A percentile compares a stretch with the other conserved stretches of the same genome.
phyloP scores from a whole-genome alignment of 139 green algal genomes.

The Zygnema cylindricum region DNA sequence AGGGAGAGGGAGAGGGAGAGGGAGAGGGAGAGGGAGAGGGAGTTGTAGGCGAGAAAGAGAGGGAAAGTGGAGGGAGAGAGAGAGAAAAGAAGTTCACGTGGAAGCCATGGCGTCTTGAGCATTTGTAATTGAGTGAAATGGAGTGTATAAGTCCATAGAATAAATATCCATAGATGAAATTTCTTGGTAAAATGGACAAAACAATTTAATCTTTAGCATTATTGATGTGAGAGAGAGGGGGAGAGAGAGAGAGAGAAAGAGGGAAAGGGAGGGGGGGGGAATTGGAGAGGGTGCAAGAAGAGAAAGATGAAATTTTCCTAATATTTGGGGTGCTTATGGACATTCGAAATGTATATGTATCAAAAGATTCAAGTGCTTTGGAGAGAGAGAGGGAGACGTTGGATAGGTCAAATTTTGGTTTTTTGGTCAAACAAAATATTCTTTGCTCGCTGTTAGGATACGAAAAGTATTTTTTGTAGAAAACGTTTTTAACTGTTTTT shows the following conservation, averaged over 20 bases:
- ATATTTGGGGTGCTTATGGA: too few species aligned
- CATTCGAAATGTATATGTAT: too few species aligned
- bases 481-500: too few species aligned
- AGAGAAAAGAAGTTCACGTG: not conserved
- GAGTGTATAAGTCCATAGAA: too few species aligned
- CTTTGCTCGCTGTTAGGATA: too few species aligned
- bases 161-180: not conserved
- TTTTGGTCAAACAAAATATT: too few species aligned
- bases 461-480: too few species aligned
- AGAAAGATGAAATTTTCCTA: not conserved
- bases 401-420: too few species aligned
- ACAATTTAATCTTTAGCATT: not conserved
- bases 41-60: too few species aligned
- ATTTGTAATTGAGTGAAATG: not conserved
- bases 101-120: not conserved
- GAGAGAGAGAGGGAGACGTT: not conserved
- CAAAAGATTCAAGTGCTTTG: not conserved
- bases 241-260: not conserved
- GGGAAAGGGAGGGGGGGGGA: not conserved
- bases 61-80: not conserved
- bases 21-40: constrained; percentile 7
- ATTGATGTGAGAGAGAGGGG: not conserved
- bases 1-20: not conserved
- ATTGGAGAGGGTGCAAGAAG: not conserved
- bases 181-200: too few species aligned